phyloP scores from a whole-genome alignment of 352 stramenopile species.

The Globisporangium apiculatum region DNA sequence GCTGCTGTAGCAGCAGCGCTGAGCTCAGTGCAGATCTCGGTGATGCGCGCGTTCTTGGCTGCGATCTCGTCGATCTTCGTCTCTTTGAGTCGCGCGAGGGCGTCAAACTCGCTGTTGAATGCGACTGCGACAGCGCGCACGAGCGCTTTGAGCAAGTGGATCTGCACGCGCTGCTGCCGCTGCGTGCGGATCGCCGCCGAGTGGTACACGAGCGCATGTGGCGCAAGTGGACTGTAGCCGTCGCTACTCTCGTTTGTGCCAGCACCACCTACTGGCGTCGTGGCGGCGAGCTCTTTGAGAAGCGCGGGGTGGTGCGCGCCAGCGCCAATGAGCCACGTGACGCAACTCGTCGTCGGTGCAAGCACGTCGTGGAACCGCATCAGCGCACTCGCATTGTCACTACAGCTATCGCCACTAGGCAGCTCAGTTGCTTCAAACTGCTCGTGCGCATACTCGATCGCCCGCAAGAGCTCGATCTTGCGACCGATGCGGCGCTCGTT shows the following conservation, averaged over 20 bases:
- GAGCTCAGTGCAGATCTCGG: slow-evolving; percentile 85
- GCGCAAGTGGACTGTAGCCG: slow-evolving; percentile 32
- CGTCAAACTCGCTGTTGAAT: slow-evolving; percentile 88
- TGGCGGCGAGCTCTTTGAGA: slow-evolving; percentile 20
- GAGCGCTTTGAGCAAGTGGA: slow-evolving; percentile 71
- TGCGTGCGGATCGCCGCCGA: slow-evolving; percentile 69
- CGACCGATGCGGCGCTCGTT: slow-evolving; percentile 39
- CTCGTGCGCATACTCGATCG: slow-evolving; percentile 58
- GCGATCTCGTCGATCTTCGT: slow-evolving; percentile 84
- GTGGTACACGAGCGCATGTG: slow-evolving; percentile 83
- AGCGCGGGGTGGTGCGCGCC: slow-evolving; percentile 39
- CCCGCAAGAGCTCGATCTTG: slow-evolving; percentile 50
- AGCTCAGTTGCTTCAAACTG: slow-evolving; percentile 35
- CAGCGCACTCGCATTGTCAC: neutral
- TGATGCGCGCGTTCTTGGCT: slow-evolving; percentile 86
- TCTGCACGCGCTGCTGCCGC: slow-evolving; percentile 83
- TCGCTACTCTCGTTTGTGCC: slow-evolving; percentile 6
- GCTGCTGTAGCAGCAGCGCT: neutral
- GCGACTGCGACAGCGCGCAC: slow-evolving; percentile 51
- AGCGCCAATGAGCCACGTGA: slow-evolving; percentile 54
- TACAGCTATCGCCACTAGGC: too few species aligned
- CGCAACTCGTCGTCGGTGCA: slow-evolving; percentile 14
- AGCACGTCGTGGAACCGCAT: slow-evolving; percentile 48
- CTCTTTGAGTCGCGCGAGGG: slow-evolving; percentile 66
- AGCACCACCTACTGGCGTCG: slow-evolving; percentile 4